Percentiles rank a stretch among this genome's conserved stretches.
Evolutionary conservation across 1,139 yeast species (phyloP).

Genomic region (Candida sp.): DNA sequence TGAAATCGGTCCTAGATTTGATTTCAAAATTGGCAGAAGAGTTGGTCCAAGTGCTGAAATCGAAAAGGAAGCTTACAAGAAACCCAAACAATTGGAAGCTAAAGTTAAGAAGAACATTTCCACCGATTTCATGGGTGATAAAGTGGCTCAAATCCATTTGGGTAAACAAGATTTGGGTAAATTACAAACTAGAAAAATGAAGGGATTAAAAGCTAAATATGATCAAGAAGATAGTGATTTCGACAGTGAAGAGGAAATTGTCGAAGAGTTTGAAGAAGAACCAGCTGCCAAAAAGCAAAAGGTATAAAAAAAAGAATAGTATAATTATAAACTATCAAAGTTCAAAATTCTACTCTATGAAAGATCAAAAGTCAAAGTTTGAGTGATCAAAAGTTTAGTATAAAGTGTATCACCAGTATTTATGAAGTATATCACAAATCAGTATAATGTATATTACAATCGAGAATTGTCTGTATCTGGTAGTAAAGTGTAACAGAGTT

Average conservation of each 20-base stretch:
- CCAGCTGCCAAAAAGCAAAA: slow-evolving; percentile 35
- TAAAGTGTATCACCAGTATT: too few relatives aligned
- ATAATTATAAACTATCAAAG: too few relatives aligned
- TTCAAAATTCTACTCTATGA: too few relatives aligned
- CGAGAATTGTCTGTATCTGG: too few relatives aligned
- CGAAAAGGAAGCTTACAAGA: slow-evolving; percentile 84
- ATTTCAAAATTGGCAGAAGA: slow-evolving; percentile 87
- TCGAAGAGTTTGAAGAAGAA: slow-evolving; percentile 28
- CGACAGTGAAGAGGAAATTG: slow-evolving; percentile 41
- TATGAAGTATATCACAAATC: too few relatives aligned
- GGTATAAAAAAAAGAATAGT: slow-evolving; percentile 9
- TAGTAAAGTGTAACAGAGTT: too few relatives aligned
- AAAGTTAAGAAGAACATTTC: slow-evolving; percentile 87
- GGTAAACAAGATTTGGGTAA: slow-evolving; percentile 91
- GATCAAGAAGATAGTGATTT: slow-evolving; percentile 63
- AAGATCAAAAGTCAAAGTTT: too few relatives aligned
- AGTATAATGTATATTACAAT: too few relatives aligned
- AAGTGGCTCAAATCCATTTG: slow-evolving; percentile 93
- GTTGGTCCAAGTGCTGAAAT: slow-evolving; percentile 83
- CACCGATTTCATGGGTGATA: slow-evolving; percentile 90
- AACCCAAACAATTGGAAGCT: slow-evolving; percentile 79
- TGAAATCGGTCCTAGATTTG: slow-evolving; percentile 95
- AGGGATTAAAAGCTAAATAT: slow-evolving; percentile 86
- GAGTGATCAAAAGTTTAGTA: too few relatives aligned
- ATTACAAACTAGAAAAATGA: slow-evolving; percentile 97